These are phyloP conservation scores for Penicillium brasilianum DNA, from an alignment of 2,329 filamentous ascomycete genomes.

Conservation along the genomic window DNA sequence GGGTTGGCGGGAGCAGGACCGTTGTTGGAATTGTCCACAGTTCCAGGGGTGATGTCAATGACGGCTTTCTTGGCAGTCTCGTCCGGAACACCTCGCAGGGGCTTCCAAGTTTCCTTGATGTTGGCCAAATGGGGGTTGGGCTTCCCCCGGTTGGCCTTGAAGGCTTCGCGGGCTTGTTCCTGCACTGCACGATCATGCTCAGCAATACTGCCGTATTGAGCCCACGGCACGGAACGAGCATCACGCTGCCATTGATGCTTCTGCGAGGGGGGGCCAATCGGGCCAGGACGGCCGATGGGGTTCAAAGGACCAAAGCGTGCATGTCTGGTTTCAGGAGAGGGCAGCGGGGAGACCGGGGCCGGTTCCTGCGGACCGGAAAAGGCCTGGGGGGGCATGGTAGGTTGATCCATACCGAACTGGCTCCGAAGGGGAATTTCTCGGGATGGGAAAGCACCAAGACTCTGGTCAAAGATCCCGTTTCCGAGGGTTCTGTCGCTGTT, in stretches of 20 bases:
- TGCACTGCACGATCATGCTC: conserved; percentile 49
- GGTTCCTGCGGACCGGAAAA: conserved; percentile 43
- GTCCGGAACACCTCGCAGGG: conserved; percentile 46
- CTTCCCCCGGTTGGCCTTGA: conserved; percentile 45
- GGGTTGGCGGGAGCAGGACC: conserved; percentile 36
- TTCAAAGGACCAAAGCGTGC: conserved; percentile 46
- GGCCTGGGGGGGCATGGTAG: conserved; percentile 41
- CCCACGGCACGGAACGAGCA: conserved; percentile 45
- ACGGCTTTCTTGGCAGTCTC: conserved; percentile 44
- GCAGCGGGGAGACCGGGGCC: conserved; percentile 41
- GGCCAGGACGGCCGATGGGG: conserved; percentile 49
- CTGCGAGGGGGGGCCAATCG: conserved; percentile 52
- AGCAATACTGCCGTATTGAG: conserved; percentile 50
- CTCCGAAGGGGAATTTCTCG: conserved; percentile 50
- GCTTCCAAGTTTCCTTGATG: conserved; percentile 55
- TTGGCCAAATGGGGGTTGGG: conserved; percentile 41
- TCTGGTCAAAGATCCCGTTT: conserved; percentile 66
- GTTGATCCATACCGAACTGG: conserved; percentile 47
- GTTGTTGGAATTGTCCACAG: conserved; percentile 17
- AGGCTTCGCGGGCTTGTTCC: conserved; percentile 47
- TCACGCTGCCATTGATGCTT: conserved; percentile 40
- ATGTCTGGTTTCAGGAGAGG: conserved; percentile 47
- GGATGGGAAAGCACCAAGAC: conserved; percentile 55
- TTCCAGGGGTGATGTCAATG: conserved; percentile 40
- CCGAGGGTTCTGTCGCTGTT: conserved; percentile 63